Evolutionary conservation across 108 stramenopile species (phyloP), one percentile per base, ranked within the genome.

Genomic region (Mediolabrus comicus): DNA sequence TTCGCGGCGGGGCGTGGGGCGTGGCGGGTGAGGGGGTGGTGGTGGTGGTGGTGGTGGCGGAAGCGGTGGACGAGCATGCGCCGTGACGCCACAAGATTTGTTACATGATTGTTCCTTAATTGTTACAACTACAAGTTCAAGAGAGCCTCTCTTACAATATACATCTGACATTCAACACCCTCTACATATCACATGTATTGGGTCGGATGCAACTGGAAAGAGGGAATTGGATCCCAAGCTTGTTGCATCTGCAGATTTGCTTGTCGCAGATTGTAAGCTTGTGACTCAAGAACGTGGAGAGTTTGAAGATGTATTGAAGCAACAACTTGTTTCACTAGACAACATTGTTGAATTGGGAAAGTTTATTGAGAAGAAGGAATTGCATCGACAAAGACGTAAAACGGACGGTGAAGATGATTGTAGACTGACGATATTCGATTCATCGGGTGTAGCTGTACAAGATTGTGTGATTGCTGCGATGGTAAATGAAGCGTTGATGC

Each of bases 121-220:
- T 62, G 79, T 87, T 6, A 91, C 90, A 5, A 88, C 87, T 0
- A 91, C 86, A 12, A 63, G 83, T 54, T 76, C 90, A 16, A 66
- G 90, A 36, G 74, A 83, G 43, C 67, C 86, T 11, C 28, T 91
- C 3, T 61, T 91, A 10, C 36, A 53, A 22, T 13, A 32, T 53
- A 31, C 31, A 12, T 69, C 62, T 43, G 55, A 52, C 0, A n/a
- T 17, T 29, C 17, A 19, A 16, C 56, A 57, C 8, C 68, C 63
- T 28, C 62, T 77, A 16, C 85, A 83, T 46, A 88, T 91, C 33
- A 84, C 82, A 27, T 85, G 85, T 78, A 85, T 91, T 32, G 90
- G 90, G 0, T 59, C 87, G 14, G 90, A 91, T 70, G 82, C 87
- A 28, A 85, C 85, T 2, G 90, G 90, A 24, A 91, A 91, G 55